Conservation (phyloP, 1,284 basidiomycete genomes). For the Gomphus bonarii region DNA sequence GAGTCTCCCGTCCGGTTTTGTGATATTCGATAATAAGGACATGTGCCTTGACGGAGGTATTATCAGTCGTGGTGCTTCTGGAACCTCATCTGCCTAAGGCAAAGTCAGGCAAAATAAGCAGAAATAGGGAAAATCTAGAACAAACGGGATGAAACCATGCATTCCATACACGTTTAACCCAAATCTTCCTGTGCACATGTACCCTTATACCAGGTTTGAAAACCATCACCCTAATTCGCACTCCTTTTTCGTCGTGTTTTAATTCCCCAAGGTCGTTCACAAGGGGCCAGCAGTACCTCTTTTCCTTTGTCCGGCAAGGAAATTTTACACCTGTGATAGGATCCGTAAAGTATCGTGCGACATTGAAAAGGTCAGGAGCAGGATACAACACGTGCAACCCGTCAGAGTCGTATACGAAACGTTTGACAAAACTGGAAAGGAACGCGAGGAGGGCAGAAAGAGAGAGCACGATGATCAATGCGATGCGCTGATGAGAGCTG, state of each 20-base stretch:
- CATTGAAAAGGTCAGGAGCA: constrained; percentile 1
- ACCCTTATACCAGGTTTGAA: constrained; percentile 7
- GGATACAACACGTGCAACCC: constrained; percentile 7
- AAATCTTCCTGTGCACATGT: not conserved
- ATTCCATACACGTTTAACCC: not conserved
- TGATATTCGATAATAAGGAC: not conserved
- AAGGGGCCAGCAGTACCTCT: constrained; percentile 8
- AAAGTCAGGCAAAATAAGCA: not conserved
- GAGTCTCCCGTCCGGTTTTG: not conserved
- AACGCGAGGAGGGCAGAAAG: constrained; percentile 3
- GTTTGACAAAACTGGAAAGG: constrained; percentile 8
- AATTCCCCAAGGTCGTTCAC: constrained; percentile 1
- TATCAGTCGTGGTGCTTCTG: not conserved
- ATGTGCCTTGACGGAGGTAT: not conserved
- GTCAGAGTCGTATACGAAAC: constrained; percentile 5
- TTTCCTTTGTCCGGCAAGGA: constrained; percentile 3
- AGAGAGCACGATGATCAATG: constrained; percentile 1
- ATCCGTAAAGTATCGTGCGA: constrained; percentile 5
- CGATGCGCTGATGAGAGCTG: constrained; percentile 8
- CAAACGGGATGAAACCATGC: not conserved
- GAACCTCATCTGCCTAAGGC: not conserved
- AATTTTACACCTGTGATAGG: constrained; percentile 7
- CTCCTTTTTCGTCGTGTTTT: not conserved
- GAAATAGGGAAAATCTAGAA: not conserved
- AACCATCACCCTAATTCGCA: constrained; percentile 1